phyloP scores from a whole-genome alignment of 164 flowering plant species.

The Tetracentron sinense region DNA sequence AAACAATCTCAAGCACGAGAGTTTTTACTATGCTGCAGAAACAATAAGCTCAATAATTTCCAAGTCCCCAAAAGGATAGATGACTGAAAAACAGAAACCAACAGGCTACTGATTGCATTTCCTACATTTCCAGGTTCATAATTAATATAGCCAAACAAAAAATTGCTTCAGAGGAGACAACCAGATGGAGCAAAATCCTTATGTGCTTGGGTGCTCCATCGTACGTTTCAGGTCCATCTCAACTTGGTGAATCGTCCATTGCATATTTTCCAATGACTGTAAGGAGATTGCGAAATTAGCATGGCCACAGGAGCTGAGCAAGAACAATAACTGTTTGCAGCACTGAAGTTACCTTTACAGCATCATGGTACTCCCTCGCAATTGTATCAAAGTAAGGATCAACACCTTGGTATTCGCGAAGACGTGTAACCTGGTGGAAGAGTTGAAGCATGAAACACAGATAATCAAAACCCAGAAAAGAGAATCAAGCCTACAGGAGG shows the following conservation, averaged over 20 bases:
- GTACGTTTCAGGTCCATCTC: slow-evolving; percentile 82
- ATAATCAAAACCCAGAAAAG: neutral
- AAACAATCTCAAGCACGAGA: no score
- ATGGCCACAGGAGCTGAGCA: neutral
- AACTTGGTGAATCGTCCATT: slow-evolving; percentile 94
- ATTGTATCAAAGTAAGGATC: slow-evolving; percentile 92
- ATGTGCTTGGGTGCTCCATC: slow-evolving; percentile 41
- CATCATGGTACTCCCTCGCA: slow-evolving; percentile 93
- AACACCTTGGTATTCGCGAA: slow-evolving; percentile 94
- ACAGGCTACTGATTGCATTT: no score
- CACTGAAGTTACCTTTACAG: slow-evolving; percentile 57
- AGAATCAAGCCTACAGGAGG: neutral
- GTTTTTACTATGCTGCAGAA: no score
- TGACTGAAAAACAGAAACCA: no score
- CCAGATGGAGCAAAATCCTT: slow-evolving; percentile 3
- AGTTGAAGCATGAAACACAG: slow-evolving; percentile 1
- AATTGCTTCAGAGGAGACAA: no score
- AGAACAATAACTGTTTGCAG: neutral
- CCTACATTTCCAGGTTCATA: no score
- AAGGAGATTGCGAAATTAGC: slow-evolving; percentile 2
- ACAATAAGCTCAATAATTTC: no score
- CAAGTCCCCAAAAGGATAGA: no score
- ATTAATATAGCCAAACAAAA: no score
- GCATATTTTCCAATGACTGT: slow-evolving; percentile 91
- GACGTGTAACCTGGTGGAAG: slow-evolving; percentile 68